Percentiles rank a stretch among this genome's conserved stretches.
Evolutionary conservation across 805 yeast genomes (phyloP).

Genomic region (Suhomyces sp.): DNA sequence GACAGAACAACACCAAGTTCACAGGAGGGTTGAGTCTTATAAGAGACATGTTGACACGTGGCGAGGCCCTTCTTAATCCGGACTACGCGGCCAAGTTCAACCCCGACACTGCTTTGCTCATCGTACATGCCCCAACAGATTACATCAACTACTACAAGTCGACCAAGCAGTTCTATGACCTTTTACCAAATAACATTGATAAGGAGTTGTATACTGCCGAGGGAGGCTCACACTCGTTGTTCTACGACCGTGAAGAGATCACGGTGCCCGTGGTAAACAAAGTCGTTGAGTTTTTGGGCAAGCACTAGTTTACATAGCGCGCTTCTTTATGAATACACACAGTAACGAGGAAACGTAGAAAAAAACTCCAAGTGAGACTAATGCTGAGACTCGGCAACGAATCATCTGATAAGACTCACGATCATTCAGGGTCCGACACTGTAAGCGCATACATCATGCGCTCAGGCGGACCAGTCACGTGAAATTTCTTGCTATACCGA

Average conservation of each 20-base stretch:
- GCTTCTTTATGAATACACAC: too few relatives aligned
- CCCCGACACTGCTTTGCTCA: constrained; percentile 46
- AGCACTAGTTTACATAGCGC: neutral
- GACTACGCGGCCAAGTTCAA: constrained; percentile 34
- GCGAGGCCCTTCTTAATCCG: constrained; percentile 46
- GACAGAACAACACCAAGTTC: constrained; percentile 34
- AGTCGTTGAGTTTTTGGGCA: constrained; percentile 36
- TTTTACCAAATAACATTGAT: constrained; percentile 30
- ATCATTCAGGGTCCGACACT: neutral
- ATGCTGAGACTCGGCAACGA: too few relatives aligned
- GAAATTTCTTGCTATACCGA: neutral
- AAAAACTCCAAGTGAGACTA: too few relatives aligned
- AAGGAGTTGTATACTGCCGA: constrained; percentile 25
- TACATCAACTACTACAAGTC: constrained; percentile 54
- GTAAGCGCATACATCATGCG: neutral
- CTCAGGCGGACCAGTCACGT: neutral
- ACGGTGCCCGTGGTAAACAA: constrained; percentile 33
- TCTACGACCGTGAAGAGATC: constrained; percentile 45
- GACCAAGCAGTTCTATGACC: constrained; percentile 39
- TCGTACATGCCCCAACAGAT: constrained; percentile 66
- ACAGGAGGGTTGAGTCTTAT: constrained; percentile 57
- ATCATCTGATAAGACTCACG: too few relatives aligned
- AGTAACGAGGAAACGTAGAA: neutral
- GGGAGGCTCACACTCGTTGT: constrained; percentile 44
- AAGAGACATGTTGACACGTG: constrained; percentile 61